Evolutionary conservation across 2,329 filamentous ascomycete species (phyloP), one percentile per base, ranked within the genome.

Genomic region (Drechslerella stenobrocha): DNA sequence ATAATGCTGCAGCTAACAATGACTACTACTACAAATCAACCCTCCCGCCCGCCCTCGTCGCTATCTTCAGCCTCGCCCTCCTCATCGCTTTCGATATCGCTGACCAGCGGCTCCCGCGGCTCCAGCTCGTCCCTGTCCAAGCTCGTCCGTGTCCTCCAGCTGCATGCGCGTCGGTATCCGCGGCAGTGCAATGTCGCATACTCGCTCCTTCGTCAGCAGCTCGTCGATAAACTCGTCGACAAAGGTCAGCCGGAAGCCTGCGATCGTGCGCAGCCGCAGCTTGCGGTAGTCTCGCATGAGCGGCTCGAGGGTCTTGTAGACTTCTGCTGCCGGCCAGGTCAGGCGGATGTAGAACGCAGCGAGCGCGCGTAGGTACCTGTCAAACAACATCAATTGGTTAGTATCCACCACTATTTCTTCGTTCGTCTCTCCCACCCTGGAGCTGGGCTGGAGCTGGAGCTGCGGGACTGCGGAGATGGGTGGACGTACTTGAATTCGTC

Each of bases 141-240:
- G 74, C 73, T 91, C 77, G 71, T 95, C 93, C 75, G 95, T 75
- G 76, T 98, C 93, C 78, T 98, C 93, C 70, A 98, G 76, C 52
- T 89, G 82, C 71, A 88, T 85, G 72, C 93, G 81, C 65, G 85
- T 85, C 2, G 91, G 89, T 81, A 98, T 82, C 79, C 96, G 95
- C 85, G 90, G 95, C 72, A 98, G 75, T 74, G 87, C 95, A 2
- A 93, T 97, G 34, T 86, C 92, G 75, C 92, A 97, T 0, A 96
- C 87, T 52, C 93, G 82, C 60, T 95, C 89, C 77, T 95, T 95
- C 0, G 84, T 87, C 70, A 98, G 79, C 71, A 98, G 78, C 69
- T 96, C 90, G 76, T 98, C 93, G 57, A 97, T 84, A 76, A 98
- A 97, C 73, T 92, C 87, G 76, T 98, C 93, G 77, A 98, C 81